phyloP scores from a whole-genome alignment of 495 filamentous ascomycete species.

The Annulohypoxylon stygium region DNA sequence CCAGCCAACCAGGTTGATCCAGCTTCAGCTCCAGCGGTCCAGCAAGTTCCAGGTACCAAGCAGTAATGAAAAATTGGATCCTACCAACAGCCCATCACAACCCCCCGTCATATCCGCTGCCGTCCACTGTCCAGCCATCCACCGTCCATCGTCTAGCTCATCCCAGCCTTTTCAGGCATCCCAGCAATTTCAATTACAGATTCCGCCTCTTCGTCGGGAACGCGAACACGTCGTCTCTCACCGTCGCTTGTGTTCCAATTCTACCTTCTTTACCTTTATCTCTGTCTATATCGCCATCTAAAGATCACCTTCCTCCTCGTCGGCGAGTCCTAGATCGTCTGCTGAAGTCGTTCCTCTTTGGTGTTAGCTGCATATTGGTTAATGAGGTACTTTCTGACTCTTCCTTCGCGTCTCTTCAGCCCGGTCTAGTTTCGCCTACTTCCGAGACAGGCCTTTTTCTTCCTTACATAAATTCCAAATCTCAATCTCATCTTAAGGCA shows the following conservation, averaged over 20 bases:
- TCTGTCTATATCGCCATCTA: slow-evolving; percentile 4
- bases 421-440: slow-evolving; percentile 46
- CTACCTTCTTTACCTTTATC: slow-evolving; percentile 20
- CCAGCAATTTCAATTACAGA: slow-evolving; percentile 44
- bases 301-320: slow-evolving; percentile 4
- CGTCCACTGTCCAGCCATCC: slow-evolving; percentile 9
- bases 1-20: slow-evolving; percentile 27
- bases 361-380: slow-evolving; percentile 24
- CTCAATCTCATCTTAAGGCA: slow-evolving; percentile 29
- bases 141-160: slow-evolving; percentile 15
- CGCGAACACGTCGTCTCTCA: slow-evolving; percentile 40
- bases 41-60: slow-evolving; percentile 28
- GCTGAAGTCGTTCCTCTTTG: slow-evolving; percentile 9
- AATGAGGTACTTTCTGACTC: slow-evolving; percentile 37
- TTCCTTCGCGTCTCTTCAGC: slow-evolving; percentile 35
- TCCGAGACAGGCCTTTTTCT: slow-evolving; percentile 47
- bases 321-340: slow-evolving; percentile 10
- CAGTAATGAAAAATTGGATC: slow-evolving; percentile 46
- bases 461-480: slow-evolving; percentile 29
- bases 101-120: slow-evolving; percentile 41
- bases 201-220: slow-evolving; percentile 32
- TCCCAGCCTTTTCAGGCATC: slow-evolving; percentile 45
- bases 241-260: slow-evolving; percentile 29
- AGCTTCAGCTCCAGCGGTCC: slow-evolving; percentile 28
- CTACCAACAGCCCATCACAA: slow-evolving; percentile 32